Evolutionary conservation across 768 basidiomycete genomes (phyloP), one percentile per base, ranked within the genome.

Genomic region (Rhizopogon sp.): DNA sequence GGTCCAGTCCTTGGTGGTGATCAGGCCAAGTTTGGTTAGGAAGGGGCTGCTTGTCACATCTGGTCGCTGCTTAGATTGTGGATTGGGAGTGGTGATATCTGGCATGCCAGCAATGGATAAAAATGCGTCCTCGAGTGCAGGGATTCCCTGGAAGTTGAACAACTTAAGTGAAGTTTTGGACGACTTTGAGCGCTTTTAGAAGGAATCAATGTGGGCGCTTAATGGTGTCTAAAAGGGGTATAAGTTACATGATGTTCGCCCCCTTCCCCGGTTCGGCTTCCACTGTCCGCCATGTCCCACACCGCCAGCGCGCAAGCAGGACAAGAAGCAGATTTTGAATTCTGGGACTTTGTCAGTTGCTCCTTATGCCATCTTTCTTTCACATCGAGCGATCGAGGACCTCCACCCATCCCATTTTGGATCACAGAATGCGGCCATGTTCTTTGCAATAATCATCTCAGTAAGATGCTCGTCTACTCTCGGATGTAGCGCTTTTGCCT

Each of bases 361-460:
- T 73, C 80, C 0, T 75, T 79, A 63, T 93, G 91, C 61, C 83
- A 84, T 58, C 75, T 88, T 28, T 79, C 84, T 0, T 93, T 87
- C 61, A 63, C 73, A 6, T 72, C 80, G 2, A 67, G 67, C n/a
- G 76, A 78, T 39, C 72, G 75, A 41, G 79, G 77, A 0, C 70
- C 73, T 1, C 77, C 84, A 9, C 74, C 79, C 3, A 71, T 88
- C 28, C 91, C 91, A 0, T 93, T 93, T 67, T 93, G 91, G 91
- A 75, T 92, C 56, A 91, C 91, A 1, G 89, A 92, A 66, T 93
- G 91, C 61, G 89, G 89, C 0, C 91, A 93, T 75, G 79, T 93
- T 54, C 61, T 93, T 28, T 93, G 91, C 76, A 93, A 93, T 64
- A 78, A 80, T 39, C 91, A 93, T 70, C 82, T 93, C 66, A 88